phyloP scores from a whole-genome alignment of 1,284 basidiomycete genomes.

The Caloboletus inedulis region DNA sequence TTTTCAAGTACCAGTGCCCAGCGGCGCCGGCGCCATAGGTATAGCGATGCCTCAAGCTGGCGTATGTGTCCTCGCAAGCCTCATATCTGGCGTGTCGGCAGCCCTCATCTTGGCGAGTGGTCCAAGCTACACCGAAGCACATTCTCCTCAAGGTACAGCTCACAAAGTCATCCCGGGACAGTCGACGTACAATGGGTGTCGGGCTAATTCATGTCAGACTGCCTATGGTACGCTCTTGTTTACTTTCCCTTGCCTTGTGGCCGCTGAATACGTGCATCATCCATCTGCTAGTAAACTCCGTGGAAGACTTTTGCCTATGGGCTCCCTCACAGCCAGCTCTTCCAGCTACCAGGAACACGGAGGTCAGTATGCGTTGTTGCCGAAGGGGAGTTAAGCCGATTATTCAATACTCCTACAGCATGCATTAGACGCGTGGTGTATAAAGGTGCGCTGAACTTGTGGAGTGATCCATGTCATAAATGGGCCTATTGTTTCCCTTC shows the following conservation, averaged over 20 bases:
- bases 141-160: constrained; percentile 25
- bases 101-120: constrained; percentile 25
- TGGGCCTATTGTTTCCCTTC: constrained; percentile 5
- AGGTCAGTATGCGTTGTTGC: constrained; percentile 37
- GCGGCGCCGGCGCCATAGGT: constrained; percentile 10
- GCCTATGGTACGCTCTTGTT: constrained; percentile 47
- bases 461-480: neutral
- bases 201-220: constrained; percentile 62
- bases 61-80: constrained; percentile 18
- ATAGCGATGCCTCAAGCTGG: constrained; percentile 20
- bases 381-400: constrained; percentile 12
- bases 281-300: constrained; percentile 50
- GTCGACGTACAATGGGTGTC: constrained; percentile 64
- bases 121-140: constrained; percentile 39
- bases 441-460: constrained; percentile 39
- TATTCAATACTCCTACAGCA: constrained; percentile 38
- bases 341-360: constrained; percentile 53
- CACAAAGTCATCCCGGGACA: constrained; percentile 57
- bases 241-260: neutral
- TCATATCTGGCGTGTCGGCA: constrained; percentile 21
- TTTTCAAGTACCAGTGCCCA: constrained; percentile 6
- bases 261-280: constrained; percentile 1
- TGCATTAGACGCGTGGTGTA: constrained; percentile 69
- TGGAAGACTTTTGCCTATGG: constrained; percentile 59
- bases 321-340: constrained; percentile 57